Percentiles rank a stretch among this genome's conserved stretches.
These are phyloP conservation scores for Tetracentron sinense DNA, from an alignment of 164 flowering plant genomes.

Conservation along the genomic window DNA sequence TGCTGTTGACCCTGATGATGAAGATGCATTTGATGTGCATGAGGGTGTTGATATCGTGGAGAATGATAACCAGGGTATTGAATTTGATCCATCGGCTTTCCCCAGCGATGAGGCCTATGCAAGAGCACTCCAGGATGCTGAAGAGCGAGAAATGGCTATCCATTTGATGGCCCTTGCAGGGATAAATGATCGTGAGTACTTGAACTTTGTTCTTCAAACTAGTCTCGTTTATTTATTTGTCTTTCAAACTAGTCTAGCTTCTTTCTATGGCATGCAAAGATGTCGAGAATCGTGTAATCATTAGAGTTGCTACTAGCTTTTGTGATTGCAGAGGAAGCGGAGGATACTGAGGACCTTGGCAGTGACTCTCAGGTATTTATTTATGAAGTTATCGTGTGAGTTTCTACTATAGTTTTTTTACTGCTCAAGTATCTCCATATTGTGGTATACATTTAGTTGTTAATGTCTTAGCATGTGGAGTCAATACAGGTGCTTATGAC, in stretches of 20 bases:
- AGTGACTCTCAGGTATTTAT: constrained; percentile 33
- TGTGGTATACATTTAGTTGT: no score
- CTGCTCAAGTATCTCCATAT: no score
- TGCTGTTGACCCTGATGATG: constrained; percentile 31
- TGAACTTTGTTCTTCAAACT: background rate
- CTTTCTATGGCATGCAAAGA: no score
- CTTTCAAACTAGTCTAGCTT: no score
- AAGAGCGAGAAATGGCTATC: constrained; percentile 29
- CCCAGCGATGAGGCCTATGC: constrained; percentile 86
- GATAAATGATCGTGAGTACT: constrained; percentile 28
- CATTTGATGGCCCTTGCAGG: constrained; percentile 33
- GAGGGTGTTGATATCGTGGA: constrained; percentile 35
- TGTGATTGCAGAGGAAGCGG: constrained; percentile 17
- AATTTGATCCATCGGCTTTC: constrained; percentile 48
- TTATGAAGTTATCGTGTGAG: no score
- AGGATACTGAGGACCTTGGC: constrained; percentile 23
- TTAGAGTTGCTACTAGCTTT: background rate
- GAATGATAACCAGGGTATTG: constrained; percentile 26
- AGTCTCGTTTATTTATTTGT: background rate
- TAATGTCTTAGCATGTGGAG: no score
- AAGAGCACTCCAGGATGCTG: constrained; percentile 54
- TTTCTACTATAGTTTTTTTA: no score
- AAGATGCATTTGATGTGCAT: constrained; percentile 69
- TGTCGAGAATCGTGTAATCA: background rate
- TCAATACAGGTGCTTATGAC: no score